Evolutionary conservation across 2,329 filamentous ascomycete genomes (phyloP).

Genomic region (Xylariaceae sp.): DNA sequence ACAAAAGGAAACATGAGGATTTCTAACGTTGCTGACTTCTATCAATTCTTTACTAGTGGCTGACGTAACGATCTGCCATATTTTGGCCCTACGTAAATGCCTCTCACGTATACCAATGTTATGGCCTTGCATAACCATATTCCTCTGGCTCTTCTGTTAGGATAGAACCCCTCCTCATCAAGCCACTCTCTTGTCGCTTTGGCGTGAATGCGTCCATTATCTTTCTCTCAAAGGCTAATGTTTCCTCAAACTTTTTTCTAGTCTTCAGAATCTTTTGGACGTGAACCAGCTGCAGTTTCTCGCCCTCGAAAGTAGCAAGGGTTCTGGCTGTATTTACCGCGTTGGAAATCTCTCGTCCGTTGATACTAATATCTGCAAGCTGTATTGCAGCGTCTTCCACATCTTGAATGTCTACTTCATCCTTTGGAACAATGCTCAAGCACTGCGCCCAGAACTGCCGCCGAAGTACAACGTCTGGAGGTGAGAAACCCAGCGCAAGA

Average conservation of each 20-base stretch:
- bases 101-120: too few relatives aligned
- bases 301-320: conserved; percentile 13
- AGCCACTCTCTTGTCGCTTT: not conserved
- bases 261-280: conserved; percentile 19
- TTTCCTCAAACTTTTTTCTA: conserved; percentile 16
- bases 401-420: conserved; percentile 15
- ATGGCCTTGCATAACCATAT: too few relatives aligned
- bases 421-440: conserved; percentile 5
- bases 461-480: conserved; percentile 12
- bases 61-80: too few relatives aligned
- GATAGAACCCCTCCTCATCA: conserved; percentile 17
- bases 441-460: conserved; percentile 16
- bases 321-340: conserved; percentile 26
- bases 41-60: too few relatives aligned
- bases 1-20: too few relatives aligned
- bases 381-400: conserved; percentile 5
- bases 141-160: conserved; percentile 17
- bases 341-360: conserved; percentile 33
- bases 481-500: conserved; percentile 42
- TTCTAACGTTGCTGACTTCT: too few relatives aligned
- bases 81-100: too few relatives aligned
- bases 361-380: conserved; percentile 16
- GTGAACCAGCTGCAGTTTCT: conserved; percentile 15
- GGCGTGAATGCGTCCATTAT: conserved; percentile 10
- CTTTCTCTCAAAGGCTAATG: conserved; percentile 9